Conservation (phyloP, 257 asterid species). For the Echium plantagineum region DNA sequence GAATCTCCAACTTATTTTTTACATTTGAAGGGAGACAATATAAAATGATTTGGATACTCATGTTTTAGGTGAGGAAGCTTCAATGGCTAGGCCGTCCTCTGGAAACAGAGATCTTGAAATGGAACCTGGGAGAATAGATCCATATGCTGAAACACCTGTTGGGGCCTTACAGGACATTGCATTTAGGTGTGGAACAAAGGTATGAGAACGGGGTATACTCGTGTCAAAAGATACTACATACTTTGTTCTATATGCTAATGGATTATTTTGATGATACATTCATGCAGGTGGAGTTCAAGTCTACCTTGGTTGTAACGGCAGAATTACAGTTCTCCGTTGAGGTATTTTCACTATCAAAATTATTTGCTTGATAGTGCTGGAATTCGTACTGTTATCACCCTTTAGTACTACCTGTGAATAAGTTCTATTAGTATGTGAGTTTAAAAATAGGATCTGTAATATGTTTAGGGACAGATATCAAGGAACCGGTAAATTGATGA, state of each 20-base stretch:
- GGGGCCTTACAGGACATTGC: constrained; percentile 82
- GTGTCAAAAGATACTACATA: not conserved
- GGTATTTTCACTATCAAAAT: constrained; percentile 28
- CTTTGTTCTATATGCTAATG: not conserved
- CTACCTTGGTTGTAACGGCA: constrained; percentile 31
- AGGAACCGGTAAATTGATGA: constrained; percentile 8
- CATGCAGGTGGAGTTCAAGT: constrained; percentile 77
- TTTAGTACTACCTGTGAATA: not conserved
- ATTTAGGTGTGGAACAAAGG: constrained; percentile 80
- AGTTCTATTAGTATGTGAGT: not conserved
- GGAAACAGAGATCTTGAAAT: constrained; percentile 49
- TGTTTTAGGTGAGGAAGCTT: constrained; percentile 52
- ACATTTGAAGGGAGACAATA: not conserved
- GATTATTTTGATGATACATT: not conserved
- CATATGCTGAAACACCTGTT: constrained; percentile 44
- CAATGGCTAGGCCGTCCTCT: constrained; percentile 42
- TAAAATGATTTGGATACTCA: constrained; percentile 4
- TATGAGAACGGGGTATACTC: constrained; percentile 14
- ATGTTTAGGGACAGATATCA: constrained; percentile 1
- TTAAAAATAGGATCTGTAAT: not conserved
- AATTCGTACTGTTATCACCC: not conserved
- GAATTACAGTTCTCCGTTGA: constrained; percentile 60
- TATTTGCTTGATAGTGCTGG: not conserved
- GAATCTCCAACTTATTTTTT: not conserved
- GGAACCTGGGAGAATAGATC: constrained; percentile 75